Percentiles rank a stretch among this genome's conserved stretches.
These are phyloP conservation scores for Penicillium sumatraense DNA, from an alignment of 2,329 filamentous ascomycete genomes.

Conservation along the genomic window DNA sequence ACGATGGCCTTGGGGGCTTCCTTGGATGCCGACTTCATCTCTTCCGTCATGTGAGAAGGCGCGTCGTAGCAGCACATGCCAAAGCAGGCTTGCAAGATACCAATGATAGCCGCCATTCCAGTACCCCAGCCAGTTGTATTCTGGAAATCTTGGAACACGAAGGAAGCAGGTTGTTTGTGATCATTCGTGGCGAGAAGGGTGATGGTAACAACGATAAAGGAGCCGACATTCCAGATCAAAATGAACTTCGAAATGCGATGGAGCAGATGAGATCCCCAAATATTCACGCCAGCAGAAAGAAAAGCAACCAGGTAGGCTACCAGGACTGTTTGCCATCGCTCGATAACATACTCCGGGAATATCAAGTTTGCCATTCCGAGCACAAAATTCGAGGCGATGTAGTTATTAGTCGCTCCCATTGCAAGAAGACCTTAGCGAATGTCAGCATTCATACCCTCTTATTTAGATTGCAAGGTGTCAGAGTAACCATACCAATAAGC, in stretches of 20 bases:
- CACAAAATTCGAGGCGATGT: slow-evolving; percentile 60
- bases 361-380: slow-evolving; percentile 60
- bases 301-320: slow-evolving; percentile 56
- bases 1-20: slow-evolving; percentile 56
- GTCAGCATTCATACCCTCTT: not conserved
- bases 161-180: slow-evolving; percentile 58
- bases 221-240: slow-evolving; percentile 58
- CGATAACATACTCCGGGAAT: slow-evolving; percentile 55
- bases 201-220: slow-evolving; percentile 58
- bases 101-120: slow-evolving; percentile 58
- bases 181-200: slow-evolving; percentile 59
- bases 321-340: slow-evolving; percentile 62
- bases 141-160: slow-evolving; percentile 61
- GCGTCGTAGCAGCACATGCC: slow-evolving; percentile 59
- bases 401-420: slow-evolving; percentile 61
- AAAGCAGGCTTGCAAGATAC: slow-evolving; percentile 59
- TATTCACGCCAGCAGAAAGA: slow-evolving; percentile 53
- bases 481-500: slow-evolving; percentile 44
- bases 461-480: not conserved
- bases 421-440: slow-evolving; percentile 47
- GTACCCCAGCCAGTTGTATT: slow-evolving; percentile 59
- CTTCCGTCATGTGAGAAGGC: slow-evolving; percentile 60
- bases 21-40: slow-evolving; percentile 57
- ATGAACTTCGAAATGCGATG: slow-evolving; percentile 57
- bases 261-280: slow-evolving; percentile 56